A percentile compares a stretch with the other conserved stretches of the same genome.
These are phyloP conservation scores for Xylogone sp. DNA, from an alignment of 2,329 filamentous ascomycete genomes.

Conservation along the genomic window DNA sequence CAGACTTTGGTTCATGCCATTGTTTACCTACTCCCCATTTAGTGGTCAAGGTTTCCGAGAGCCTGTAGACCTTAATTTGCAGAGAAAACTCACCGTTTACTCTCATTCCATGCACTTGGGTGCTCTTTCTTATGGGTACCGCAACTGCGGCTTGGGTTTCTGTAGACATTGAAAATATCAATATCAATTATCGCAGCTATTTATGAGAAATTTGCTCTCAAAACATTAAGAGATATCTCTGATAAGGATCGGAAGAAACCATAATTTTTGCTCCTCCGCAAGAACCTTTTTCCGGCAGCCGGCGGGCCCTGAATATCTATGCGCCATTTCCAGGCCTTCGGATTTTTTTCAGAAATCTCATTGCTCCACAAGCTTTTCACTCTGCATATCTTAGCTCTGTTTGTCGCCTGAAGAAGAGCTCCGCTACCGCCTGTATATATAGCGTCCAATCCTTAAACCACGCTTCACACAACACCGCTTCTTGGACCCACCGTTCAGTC, in stretches of 20 bases:
- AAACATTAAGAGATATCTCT: too few species aligned
- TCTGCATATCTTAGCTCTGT: not conserved
- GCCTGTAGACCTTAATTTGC: not conserved
- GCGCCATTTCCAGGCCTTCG: not conserved
- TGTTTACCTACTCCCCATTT: slow-evolving; percentile 70
- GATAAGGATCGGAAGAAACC: not conserved
- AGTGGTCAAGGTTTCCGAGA: slow-evolving; percentile 14
- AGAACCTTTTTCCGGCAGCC: not conserved
- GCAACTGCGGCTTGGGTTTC: slow-evolving; percentile 11
- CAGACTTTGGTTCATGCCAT: slow-evolving; percentile 80
- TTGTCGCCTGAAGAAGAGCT: not conserved
- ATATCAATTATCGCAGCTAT: too few species aligned
- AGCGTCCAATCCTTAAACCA: not conserved
- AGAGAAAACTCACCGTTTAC: slow-evolving; percentile 64
- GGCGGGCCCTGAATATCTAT: not conserved
- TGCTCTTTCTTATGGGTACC: slow-evolving; percentile 2
- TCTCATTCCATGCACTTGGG: slow-evolving; percentile 56
- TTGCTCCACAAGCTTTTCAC: not conserved
- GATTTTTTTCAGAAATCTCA: not conserved
- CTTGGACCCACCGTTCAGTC: slow-evolving; percentile 1
- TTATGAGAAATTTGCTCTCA: too few species aligned
- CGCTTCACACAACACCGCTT: not conserved
- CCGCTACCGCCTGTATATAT: not conserved
- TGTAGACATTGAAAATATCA: slow-evolving; percentile 19
- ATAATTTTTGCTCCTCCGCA: not conserved